Conservation (phyloP, 1,284 basidiomycete species). For the Leccinum olivaceoglutinosum region DNA sequence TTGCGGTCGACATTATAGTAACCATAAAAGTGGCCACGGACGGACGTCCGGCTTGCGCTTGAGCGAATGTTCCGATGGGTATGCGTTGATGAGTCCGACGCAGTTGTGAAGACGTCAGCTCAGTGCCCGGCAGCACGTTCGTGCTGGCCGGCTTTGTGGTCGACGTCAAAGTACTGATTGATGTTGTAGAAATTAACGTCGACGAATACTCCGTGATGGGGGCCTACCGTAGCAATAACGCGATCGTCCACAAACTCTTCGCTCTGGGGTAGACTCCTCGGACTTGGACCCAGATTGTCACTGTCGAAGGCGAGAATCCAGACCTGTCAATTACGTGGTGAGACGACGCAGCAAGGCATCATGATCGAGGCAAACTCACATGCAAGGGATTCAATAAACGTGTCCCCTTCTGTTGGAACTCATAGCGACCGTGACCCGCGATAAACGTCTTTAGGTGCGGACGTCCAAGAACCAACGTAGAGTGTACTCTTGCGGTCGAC, state of each 20-base stretch:
- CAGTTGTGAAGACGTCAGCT: conserved; percentile 88
- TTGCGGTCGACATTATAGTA: conserved; percentile 95
- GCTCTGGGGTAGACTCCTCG: too few species aligned
- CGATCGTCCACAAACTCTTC: too few species aligned
- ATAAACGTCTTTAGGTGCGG: conserved; percentile 73
- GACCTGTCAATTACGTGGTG: too few species aligned
- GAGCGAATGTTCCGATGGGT: conserved; percentile 87
- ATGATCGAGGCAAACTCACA: conserved; percentile 39
- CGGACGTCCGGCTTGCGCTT: conserved; percentile 96
- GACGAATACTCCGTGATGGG: too few species aligned
- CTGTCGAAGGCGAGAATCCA: too few species aligned
- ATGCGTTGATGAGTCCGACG: conserved; percentile 93
- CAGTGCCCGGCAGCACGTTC: conserved; percentile 59
- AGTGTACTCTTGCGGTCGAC: conserved; percentile 95
- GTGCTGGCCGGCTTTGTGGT: conserved; percentile 97
- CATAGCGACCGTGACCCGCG: conserved; percentile 82
- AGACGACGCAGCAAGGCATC: too few species aligned
- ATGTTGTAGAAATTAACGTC: conserved; percentile 98
- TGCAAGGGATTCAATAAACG: conserved; percentile 97
- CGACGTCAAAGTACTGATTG: conserved; percentile 93
- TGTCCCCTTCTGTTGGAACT: conserved; percentile 96
- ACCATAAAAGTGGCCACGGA: conserved; percentile 96
- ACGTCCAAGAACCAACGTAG: conserved; percentile 54
- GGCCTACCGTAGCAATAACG: too few species aligned
- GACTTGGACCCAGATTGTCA: too few species aligned